phyloP scores from a whole-genome alignment of 139 green algal genomes.

The Deuterostichococcus epilithicus region DNA sequence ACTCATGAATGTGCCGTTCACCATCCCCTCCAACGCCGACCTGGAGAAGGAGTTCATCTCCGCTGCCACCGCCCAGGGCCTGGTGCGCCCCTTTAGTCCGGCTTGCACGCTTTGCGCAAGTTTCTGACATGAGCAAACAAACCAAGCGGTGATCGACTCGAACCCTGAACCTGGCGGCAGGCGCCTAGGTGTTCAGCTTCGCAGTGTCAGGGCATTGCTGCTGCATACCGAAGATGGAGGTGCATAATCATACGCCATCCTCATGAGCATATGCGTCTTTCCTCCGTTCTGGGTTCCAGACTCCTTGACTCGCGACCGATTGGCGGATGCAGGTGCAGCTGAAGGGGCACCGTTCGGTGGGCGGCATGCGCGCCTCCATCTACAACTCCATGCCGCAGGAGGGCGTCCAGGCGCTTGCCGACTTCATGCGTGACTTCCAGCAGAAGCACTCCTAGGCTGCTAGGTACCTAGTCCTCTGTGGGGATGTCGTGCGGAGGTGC shows the following conservation, averaged over 20 bases:
- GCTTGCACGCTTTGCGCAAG: neutral
- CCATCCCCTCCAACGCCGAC: slow-evolving; percentile 81
- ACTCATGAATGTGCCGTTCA: slow-evolving; percentile 99
- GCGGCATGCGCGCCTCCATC: slow-evolving; percentile 97
- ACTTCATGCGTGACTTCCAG: slow-evolving; percentile 91
- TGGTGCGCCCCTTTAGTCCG: slow-evolving; percentile 18
- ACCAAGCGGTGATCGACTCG: too few relatives aligned
- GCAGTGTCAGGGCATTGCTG: too few relatives aligned
- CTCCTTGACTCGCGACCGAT: too few relatives aligned
- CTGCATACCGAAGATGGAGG: too few relatives aligned
- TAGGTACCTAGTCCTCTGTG: neutral
- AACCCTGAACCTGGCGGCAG: too few relatives aligned
- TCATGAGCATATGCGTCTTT: too few relatives aligned
- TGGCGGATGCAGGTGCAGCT: slow-evolving; percentile 61
- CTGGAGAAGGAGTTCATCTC: slow-evolving; percentile 81
- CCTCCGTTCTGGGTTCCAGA: too few relatives aligned
- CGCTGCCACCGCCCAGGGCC: slow-evolving; percentile 47
- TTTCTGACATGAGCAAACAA: too few relatives aligned
- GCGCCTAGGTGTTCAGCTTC: too few relatives aligned
- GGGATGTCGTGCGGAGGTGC: too few relatives aligned
- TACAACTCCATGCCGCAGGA: slow-evolving; percentile 98
- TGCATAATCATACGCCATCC: too few relatives aligned
- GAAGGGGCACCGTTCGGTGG: slow-evolving; percentile 97
- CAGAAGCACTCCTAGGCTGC: slow-evolving; percentile 38
- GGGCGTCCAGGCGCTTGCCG: slow-evolving; percentile 77